phyloP scores from a whole-genome alignment of 2,329 filamentous ascomycete species.

The Eutypella sp. region DNA sequence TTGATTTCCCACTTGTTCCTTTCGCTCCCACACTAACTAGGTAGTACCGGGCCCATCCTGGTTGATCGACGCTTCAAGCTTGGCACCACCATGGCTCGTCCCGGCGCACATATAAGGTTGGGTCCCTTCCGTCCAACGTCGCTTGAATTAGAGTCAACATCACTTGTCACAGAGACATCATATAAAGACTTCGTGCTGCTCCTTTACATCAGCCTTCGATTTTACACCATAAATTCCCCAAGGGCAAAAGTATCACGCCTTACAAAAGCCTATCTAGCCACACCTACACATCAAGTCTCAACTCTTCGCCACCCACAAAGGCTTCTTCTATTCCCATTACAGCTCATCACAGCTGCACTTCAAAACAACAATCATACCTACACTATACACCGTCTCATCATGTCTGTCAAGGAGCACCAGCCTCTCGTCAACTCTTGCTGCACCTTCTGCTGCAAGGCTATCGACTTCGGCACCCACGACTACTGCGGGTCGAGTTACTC shows the following conservation, averaged over 20 bases:
- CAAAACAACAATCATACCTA: constrained; percentile 1
- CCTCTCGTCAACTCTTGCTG: constrained; percentile 47
- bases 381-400: constrained; percentile 27
- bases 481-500: constrained; percentile 37
- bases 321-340: neutral
- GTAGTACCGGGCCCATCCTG: neutral
- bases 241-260: too few relatives aligned
- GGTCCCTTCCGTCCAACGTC: neutral
- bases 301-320: too few relatives aligned
- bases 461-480: constrained; percentile 46
- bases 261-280: too few relatives aligned
- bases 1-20: neutral
- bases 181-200: too few relatives aligned
- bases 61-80: neutral
- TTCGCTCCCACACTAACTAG: neutral
- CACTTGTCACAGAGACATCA: too few relatives aligned
- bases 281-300: too few relatives aligned
- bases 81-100: neutral
- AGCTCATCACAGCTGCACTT: neutral
- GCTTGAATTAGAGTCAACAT: neutral
- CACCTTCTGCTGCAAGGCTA: constrained; percentile 46
- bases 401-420: constrained; percentile 38
- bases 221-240: too few relatives aligned
- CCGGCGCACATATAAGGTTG: constrained; percentile 1
- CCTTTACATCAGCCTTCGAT: too few relatives aligned